Conservation (phyloP, 345 rosid genomes). For the Eutrema heterophyllum region DNA sequence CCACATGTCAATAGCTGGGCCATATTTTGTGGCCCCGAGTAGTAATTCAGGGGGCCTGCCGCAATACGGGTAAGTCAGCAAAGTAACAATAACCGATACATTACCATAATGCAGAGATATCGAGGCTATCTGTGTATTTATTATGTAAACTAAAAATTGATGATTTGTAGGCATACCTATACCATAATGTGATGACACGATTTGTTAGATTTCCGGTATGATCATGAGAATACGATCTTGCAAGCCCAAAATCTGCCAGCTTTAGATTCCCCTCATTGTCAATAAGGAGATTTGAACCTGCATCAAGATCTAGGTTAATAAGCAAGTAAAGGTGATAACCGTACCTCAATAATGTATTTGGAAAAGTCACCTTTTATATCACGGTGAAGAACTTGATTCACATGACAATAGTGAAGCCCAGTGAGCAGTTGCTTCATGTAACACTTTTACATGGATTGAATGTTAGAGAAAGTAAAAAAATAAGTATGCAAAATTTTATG, state of each 20-base stretch:
- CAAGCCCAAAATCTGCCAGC: conserved; percentile 99
- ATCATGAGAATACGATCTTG: conserved; percentile 80
- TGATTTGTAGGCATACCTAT: conserved; percentile 51
- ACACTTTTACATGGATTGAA: conserved; percentile 45
- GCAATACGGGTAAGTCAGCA: conserved; percentile 8
- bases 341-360: not conserved
- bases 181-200: conserved; percentile 97
- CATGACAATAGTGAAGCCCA: conserved; percentile 93
- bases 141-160: not conserved
- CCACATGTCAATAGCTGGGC: conserved; percentile 99
- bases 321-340: not conserved
- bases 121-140: not conserved
- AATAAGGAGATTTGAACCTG: conserved; percentile 97
- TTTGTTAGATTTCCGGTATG: conserved; percentile 86
- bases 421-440: conserved; percentile 97
- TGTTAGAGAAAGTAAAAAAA: not conserved
- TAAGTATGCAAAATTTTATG: not conserved
- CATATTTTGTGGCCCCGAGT: conserved; percentile 93
- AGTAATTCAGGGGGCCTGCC: conserved; percentile 94
- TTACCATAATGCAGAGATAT: not conserved
- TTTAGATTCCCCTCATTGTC: conserved; percentile 95
- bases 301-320: conserved; percentile 6
- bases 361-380: conserved; percentile 77
- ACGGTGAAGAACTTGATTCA: conserved; percentile 95
- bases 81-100: not conserved